phyloP scores from a whole-genome alignment of 2,329 filamentous ascomycete species.

The Arthrobotrys pseudoclavata region DNA sequence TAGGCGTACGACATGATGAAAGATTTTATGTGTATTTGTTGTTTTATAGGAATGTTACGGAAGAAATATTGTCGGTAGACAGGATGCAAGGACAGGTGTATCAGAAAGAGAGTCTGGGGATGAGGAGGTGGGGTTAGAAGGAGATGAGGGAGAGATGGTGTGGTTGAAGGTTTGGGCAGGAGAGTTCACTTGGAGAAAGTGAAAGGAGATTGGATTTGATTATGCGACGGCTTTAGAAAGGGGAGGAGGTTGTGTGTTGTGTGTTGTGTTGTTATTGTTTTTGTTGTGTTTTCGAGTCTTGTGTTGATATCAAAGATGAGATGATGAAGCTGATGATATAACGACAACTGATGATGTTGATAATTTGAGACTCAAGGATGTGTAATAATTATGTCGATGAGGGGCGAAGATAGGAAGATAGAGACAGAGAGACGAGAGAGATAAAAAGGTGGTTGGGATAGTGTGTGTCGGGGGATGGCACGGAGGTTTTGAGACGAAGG shows the following conservation, averaged over 20 bases:
- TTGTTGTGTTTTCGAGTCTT: constrained; percentile 47
- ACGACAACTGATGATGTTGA: background rate
- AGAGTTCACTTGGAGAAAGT: constrained; percentile 62
- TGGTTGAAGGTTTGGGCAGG: constrained; percentile 54
- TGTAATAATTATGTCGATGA: constrained; percentile 46
- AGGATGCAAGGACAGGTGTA: constrained; percentile 20
- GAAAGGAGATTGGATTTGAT: constrained; percentile 56
- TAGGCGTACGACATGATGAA: constrained; percentile 63
- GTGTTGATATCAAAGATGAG: constrained; percentile 44
- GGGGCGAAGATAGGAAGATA: constrained; percentile 61
- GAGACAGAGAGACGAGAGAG: constrained; percentile 59
- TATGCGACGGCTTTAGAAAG: constrained; percentile 58
- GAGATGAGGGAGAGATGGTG: constrained; percentile 33
- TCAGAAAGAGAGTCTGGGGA: constrained; percentile 14
- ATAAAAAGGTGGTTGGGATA: constrained; percentile 34
- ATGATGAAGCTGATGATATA: constrained; percentile 58
- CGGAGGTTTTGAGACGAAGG: constrained; percentile 33
- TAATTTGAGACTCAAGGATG: background rate
- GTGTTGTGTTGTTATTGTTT: constrained; percentile 52
- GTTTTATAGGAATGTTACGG: constrained; percentile 16
- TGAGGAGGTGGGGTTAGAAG: background rate
- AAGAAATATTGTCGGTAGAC: constrained; percentile 7
- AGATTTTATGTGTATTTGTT: constrained; percentile 6
- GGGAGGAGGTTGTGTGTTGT: constrained; percentile 25
- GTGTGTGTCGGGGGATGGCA: constrained; percentile 41